Conservation (phyloP, 2,329 filamentous ascomycete species). For the Dryadomyces quercivorus region DNA sequence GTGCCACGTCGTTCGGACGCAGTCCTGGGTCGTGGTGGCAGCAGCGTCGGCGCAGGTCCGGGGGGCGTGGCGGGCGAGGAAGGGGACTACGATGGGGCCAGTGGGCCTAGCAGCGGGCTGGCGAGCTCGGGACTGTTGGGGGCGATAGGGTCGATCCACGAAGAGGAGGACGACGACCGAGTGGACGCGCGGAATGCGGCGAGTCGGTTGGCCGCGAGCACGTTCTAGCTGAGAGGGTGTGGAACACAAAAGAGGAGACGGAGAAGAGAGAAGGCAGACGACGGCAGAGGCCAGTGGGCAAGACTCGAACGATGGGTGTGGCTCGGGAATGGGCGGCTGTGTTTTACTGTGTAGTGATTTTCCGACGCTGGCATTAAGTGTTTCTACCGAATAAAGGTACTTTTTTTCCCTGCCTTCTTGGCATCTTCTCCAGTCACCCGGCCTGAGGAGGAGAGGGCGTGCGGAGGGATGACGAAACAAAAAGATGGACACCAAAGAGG, state of each 20-base stretch:
- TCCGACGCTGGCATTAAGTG: background rate
- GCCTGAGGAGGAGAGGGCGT: too few species aligned
- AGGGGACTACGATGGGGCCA: constrained; percentile 27
- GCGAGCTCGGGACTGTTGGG: constrained; percentile 20
- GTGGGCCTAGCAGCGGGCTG: constrained; percentile 1
- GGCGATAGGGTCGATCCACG: constrained; percentile 44
- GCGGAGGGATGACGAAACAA: too few species aligned
- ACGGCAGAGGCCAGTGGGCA: too few species aligned
- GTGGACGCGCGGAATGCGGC: constrained; percentile 94
- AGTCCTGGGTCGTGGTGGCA: constrained; percentile 61
- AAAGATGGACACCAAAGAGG: too few species aligned
- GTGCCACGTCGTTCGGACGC: constrained; percentile 68
- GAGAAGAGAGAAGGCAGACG: too few species aligned
- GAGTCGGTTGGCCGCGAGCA: constrained; percentile 84
- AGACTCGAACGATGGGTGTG: background rate
- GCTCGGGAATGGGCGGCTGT: background rate
- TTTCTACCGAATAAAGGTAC: too few species aligned
- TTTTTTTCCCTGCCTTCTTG: too few species aligned
- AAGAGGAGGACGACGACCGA: constrained; percentile 85
- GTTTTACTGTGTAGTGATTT: background rate
- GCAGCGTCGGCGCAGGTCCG: constrained; percentile 34
- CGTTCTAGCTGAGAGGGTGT: constrained; percentile 46
- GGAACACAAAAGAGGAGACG: background rate
- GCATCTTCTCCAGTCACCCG: too few species aligned
- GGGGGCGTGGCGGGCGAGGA: constrained; percentile 19